A percentile compares a stretch with the other conserved stretches of the same genome.
These are phyloP conservation scores for Asterionellopsis glacialis DNA, from an alignment of 108 stramenopile species.

Conservation along the genomic window DNA sequence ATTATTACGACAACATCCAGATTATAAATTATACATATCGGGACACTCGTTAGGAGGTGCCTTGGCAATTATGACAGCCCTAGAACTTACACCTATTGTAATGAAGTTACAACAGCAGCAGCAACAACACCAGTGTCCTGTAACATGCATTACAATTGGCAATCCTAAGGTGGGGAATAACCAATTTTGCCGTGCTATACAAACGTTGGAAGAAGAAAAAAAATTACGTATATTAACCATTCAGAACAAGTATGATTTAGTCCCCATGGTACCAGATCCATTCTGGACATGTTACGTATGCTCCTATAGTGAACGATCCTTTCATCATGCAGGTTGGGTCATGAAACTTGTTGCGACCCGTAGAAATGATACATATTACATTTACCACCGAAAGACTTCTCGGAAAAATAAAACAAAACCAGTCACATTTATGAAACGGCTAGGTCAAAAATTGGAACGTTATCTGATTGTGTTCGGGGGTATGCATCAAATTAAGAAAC, in stretches of 20 bases:
- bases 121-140: background rate
- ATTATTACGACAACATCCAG: background rate
- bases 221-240: background rate
- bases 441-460: background rate
- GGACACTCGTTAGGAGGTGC: background rate
- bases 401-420: background rate
- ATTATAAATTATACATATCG: background rate
- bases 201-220: background rate
- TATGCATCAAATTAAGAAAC: background rate
- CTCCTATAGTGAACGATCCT: background rate
- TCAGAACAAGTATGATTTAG: background rate
- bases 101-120: too few relatives aligned
- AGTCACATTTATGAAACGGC: background rate
- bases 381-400: background rate
- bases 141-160: constrained; percentile 1
- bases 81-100: background rate
- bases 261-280: background rate
- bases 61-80: background rate
- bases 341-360: constrained; percentile 1
- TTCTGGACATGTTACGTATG: background rate
- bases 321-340: background rate
- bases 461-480: background rate
- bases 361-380: background rate
- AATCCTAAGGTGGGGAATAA: background rate
- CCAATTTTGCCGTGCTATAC: background rate